Base-by-base conservation (phyloP, 768 basidiomycete genomes). In the Saitozyma sp. region DNA sequence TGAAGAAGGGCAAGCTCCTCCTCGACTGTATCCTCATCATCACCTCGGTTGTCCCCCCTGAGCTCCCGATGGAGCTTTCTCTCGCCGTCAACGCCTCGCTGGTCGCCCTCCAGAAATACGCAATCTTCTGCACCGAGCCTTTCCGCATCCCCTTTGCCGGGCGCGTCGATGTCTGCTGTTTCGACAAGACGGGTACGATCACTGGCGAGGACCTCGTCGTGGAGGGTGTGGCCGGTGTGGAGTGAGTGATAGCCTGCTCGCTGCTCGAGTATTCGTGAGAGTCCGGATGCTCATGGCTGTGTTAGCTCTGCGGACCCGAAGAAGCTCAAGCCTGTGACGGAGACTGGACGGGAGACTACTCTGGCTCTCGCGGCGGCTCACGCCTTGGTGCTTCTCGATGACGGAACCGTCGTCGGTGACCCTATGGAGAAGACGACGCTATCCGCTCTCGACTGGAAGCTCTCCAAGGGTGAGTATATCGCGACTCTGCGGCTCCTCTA, bases 401-500 rank as follows among this genome's bases (percentile, higher is more conserved):
- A 98, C 70, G 95, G 92, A 9, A 88, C 88, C 0, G 82, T 94
- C 43, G 94, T 98, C 49, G 96, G 96, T 4, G 96, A 99, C 77
- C 96, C 96, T 0, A 99, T 99, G 96, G 96, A 99, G 80, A 93
- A 94, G 82, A 94, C 91, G 0, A 95, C 96, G 0, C 82, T 98
- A 8, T 90, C 91, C 64, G 88, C 92, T 2, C 83, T 99, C 38
- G 88, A 91, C 53, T 98, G 96, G 95, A 87, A 86, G 61, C 78
- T 98, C 11, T 68, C 74, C 10, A 80, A 81, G 55, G 89, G 90
- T 86, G 56, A 54, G 81, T 38, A 19, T 1, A 8, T 39, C 19
- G 43, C 37, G 16, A 42, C 38, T 58, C 50, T 59, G 16, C 10
- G 40, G 39, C 54, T 5, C 39, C 29, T 29, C 29, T 29, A 29